These are phyloP conservation scores for Tetratostichococcus sp. DNA, from an alignment of 139 green algal species.

Conservation along the genomic window DNA sequence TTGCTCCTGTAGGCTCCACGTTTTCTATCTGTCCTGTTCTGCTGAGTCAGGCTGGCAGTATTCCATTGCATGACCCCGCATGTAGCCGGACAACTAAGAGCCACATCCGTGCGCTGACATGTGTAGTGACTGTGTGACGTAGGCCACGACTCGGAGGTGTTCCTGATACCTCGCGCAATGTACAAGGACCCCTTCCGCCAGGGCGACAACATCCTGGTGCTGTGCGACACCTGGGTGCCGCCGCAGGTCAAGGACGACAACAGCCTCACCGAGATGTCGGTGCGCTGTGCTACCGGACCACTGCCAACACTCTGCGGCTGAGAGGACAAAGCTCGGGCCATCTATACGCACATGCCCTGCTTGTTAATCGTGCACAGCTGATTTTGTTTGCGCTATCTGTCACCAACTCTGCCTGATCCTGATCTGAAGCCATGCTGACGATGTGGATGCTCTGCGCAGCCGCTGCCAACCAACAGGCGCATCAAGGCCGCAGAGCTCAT, in stretches of 20 bases:
- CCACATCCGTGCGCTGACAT: background rate
- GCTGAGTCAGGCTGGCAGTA: too few relatives aligned
- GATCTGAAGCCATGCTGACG: background rate
- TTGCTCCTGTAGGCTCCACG: too few relatives aligned
- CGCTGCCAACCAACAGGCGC: constrained; percentile 94
- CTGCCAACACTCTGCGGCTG: too few relatives aligned
- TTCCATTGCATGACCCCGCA: too few relatives aligned
- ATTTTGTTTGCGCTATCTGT: too few relatives aligned
- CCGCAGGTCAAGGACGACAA: constrained; percentile 59
- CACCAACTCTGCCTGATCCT: constrained; percentile 23
- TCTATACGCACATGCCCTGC: too few relatives aligned
- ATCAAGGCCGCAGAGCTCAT: constrained; percentile 9
- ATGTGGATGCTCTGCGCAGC: constrained; percentile 22
- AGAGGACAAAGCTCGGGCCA: too few relatives aligned
- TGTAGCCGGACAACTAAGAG: too few relatives aligned
- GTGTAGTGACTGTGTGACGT: too few relatives aligned
- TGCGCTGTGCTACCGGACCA: background rate
- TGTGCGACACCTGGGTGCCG: constrained; percentile 93
- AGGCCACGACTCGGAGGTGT: constrained; percentile 90
- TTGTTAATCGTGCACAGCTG: too few relatives aligned
- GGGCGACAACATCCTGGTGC: constrained; percentile 92
- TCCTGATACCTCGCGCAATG: constrained; percentile 70
- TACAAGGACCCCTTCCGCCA: constrained; percentile 81
- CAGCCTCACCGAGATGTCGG: constrained; percentile 34
- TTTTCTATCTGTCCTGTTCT: too few relatives aligned